These are phyloP conservation scores for Aspergillus tanneri DNA, from an alignment of 2,329 filamentous ascomycete genomes.

Conservation along the genomic window DNA sequence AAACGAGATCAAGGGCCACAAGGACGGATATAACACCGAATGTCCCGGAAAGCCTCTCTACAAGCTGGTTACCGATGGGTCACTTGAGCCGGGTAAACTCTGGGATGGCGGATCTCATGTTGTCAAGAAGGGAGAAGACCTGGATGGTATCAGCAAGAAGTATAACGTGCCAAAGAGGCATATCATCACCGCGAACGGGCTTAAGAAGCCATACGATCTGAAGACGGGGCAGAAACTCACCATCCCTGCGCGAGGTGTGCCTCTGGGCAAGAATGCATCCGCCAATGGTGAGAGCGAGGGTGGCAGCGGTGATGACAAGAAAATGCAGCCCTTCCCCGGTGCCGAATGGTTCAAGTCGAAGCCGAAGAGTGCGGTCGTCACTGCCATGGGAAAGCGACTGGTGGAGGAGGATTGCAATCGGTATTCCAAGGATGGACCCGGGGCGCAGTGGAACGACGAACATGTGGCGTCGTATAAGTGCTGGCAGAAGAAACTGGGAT, in stretches of 20 bases:
- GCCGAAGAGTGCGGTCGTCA: constrained; percentile 1
- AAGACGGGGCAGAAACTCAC: background rate
- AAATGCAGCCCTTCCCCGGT: background rate
- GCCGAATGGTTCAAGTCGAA: background rate
- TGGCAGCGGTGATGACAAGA: background rate
- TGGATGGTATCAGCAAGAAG: constrained; percentile 1
- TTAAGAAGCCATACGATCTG: constrained; percentile 1
- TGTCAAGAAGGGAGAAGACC: constrained; percentile 1
- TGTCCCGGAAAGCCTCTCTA: constrained; percentile 6
- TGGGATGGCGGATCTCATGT: constrained; percentile 4
- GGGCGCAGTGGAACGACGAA: constrained; percentile 1
- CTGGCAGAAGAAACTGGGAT: constrained; percentile 6
- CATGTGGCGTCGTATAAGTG: constrained; percentile 1
- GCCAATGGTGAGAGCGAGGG: background rate
- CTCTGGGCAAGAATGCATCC: background rate
- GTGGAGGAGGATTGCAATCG: constrained; percentile 4
- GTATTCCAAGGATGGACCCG: constrained; percentile 1
- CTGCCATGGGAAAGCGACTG: constrained; percentile 1
- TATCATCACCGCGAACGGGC: constrained; percentile 6
- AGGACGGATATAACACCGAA: constrained; percentile 8
- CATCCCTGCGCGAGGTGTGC: constrained; percentile 1
- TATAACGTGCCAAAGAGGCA: constrained; percentile 9
- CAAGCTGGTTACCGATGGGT: constrained; percentile 3
- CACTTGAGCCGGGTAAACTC: constrained; percentile 4
- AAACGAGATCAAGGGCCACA: constrained; percentile 9